phyloP scores from a whole-genome alignment of 345 rosid species.

The Salix brachista region DNA sequence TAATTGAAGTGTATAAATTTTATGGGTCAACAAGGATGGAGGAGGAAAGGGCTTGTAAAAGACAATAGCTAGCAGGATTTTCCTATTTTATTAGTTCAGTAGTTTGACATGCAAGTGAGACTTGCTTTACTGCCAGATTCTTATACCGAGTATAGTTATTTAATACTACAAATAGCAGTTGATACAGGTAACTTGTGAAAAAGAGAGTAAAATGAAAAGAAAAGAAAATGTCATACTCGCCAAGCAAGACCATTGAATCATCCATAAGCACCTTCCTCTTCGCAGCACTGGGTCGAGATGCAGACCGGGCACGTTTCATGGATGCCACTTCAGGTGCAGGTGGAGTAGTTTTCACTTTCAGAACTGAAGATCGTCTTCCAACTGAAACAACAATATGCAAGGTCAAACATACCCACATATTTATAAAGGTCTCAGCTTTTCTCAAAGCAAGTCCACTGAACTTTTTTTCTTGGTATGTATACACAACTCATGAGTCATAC shows the following conservation, averaged over 20 bases:
- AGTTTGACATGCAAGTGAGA: background rate
- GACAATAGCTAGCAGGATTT: background rate
- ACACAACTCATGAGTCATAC: background rate
- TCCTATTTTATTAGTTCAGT: background rate
- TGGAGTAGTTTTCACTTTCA: slow-evolving; percentile 76
- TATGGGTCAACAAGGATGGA: background rate
- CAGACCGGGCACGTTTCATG: slow-evolving; percentile 55
- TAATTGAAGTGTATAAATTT: background rate
- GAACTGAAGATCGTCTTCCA: slow-evolving; percentile 75
- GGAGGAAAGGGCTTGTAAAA: background rate
- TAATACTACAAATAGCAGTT: background rate
- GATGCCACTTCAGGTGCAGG: slow-evolving; percentile 54
- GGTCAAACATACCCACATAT: background rate
- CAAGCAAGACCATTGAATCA: slow-evolving; percentile 90
- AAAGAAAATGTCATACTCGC: slow-evolving; percentile 69
- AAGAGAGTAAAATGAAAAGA: background rate
- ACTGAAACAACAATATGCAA: slow-evolving; percentile 36
- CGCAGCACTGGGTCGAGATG: slow-evolving; percentile 50
- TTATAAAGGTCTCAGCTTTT: background rate
- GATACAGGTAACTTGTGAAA: background rate
- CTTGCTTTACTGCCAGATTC: background rate
- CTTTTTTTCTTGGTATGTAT: background rate
- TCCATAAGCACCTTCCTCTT: slow-evolving; percentile 96
- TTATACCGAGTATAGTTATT: background rate
- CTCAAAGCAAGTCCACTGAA: background rate